Evolutionary conservation across 208 protist species (phyloP).

Genomic region (Leishmania tarentolae): DNA sequence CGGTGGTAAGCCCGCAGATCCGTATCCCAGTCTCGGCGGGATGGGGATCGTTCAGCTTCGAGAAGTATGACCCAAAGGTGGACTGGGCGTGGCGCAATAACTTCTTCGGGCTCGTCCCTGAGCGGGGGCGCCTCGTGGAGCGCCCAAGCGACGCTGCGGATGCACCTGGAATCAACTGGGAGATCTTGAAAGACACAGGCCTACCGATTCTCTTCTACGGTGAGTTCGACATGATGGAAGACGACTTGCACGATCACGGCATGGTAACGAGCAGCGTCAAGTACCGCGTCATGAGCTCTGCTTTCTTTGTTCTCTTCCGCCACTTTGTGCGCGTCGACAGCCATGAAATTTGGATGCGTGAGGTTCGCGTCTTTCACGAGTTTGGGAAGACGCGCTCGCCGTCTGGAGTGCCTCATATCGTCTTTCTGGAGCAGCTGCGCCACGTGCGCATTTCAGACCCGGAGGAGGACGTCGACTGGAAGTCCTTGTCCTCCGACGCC

Average conservation of each 20-base stretch:
- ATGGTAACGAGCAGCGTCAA: slow-evolving; percentile 65
- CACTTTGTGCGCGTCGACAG: slow-evolving; percentile 74
- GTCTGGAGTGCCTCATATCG: slow-evolving; percentile 49
- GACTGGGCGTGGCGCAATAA: slow-evolving; percentile 89
- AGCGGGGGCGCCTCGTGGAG: slow-evolving; percentile 25
- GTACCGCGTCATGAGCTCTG: slow-evolving; percentile 69
- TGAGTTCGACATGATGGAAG: slow-evolving; percentile 78
- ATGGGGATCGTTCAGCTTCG: slow-evolving; percentile 58
- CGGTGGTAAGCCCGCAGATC: slow-evolving; percentile 37
- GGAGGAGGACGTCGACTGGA: slow-evolving; percentile 37
- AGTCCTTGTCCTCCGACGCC: slow-evolving; percentile 34
- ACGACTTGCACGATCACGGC: slow-evolving; percentile 85
- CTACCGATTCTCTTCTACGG: slow-evolving; percentile 76
- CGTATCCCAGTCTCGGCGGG: slow-evolving; percentile 61
- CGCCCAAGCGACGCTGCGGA: slow-evolving; percentile 22
- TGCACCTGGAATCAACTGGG: slow-evolving; percentile 73
- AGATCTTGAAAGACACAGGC: slow-evolving; percentile 60
- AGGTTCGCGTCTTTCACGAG: slow-evolving; percentile 81
- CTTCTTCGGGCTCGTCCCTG: slow-evolving; percentile 50
- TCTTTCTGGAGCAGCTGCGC: slow-evolving; percentile 63
- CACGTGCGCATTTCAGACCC: slow-evolving; percentile 32
- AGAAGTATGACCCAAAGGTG: slow-evolving; percentile 64
- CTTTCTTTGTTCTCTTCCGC: slow-evolving; percentile 79
- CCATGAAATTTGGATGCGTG: slow-evolving; percentile 65
- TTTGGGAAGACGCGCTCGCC: slow-evolving; percentile 39